Evolutionary conservation across 2,329 filamentous ascomycete genomes (phyloP).

Genomic region (Scedosporium dehoogii): DNA sequence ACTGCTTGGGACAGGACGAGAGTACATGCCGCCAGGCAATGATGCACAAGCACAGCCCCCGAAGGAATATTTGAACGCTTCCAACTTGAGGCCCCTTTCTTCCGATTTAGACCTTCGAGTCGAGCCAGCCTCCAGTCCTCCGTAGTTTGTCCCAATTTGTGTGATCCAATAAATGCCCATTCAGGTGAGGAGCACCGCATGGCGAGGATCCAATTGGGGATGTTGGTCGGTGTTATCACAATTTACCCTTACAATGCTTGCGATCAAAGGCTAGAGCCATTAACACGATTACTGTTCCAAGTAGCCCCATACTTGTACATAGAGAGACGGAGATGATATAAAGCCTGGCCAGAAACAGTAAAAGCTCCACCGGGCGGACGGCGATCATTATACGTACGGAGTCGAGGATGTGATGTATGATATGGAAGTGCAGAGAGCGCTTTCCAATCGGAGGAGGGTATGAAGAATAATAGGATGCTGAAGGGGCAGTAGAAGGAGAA

Average conservation of each 20-base stretch:
- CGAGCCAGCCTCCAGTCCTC: neutral
- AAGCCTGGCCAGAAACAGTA: neutral
- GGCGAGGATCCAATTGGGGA: neutral
- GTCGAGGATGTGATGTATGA: neutral
- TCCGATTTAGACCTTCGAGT: neutral
- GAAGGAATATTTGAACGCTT: neutral
- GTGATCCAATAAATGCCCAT: neutral
- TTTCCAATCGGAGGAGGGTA: neutral
- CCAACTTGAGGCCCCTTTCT: neutral
- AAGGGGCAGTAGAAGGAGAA: neutral
- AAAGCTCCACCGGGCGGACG: neutral
- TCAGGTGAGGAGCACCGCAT: neutral
- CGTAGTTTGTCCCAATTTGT: neutral
- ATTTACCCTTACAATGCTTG: too few relatives aligned
- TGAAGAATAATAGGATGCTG: neutral
- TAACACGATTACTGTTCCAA: too few relatives aligned
- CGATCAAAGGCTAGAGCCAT: too few relatives aligned
- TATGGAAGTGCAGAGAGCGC: neutral
- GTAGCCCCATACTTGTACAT: too few relatives aligned
- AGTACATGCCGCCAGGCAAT: neutral
- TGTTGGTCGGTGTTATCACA: too few relatives aligned
- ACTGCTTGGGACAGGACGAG: neutral
- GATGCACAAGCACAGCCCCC: neutral
- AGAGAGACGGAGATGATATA: too few relatives aligned
- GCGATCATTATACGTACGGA: neutral